phyloP scores from a whole-genome alignment of 2,329 filamentous ascomycete species.

The Ophiostoma triangulosporum region DNA sequence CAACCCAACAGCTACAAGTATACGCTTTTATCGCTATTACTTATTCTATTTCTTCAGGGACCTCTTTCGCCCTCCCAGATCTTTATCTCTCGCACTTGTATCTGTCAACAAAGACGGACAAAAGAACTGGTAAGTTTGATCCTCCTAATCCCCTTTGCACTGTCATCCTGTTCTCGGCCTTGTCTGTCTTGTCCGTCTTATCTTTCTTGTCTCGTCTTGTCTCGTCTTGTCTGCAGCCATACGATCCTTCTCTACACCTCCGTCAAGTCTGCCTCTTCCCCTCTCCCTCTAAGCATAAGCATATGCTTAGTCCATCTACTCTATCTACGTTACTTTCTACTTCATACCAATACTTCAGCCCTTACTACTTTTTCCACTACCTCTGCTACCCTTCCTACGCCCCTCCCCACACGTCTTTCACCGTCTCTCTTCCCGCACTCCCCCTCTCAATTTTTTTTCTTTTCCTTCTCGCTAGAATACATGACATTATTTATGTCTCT shows the following conservation, averaged over 20 bases:
- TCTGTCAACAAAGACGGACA: neutral
- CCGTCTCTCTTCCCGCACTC: neutral
- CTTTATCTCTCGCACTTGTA: neutral
- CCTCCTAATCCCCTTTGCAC: neutral
- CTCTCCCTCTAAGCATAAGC: too few species aligned
- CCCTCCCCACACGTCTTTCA: slow-evolving; percentile 2
- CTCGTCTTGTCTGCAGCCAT: neutral
- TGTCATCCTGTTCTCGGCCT: too few species aligned
- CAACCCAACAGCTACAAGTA: neutral
- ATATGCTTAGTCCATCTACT: neutral
- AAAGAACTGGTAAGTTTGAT: neutral
- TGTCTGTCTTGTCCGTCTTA: neutral
- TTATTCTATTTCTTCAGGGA: neutral
- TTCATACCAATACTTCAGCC: neutral
- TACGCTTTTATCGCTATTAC: neutral
- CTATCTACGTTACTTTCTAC: neutral
- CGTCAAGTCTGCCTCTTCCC: neutral
- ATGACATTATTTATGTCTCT: neutral
- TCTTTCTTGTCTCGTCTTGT: neutral
- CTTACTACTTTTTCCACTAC: neutral
- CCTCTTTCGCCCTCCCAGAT: neutral
- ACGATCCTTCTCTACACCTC: neutral
- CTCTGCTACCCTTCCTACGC: neutral
- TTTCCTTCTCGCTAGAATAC: neutral
- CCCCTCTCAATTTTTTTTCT: neutral